Evolutionary conservation across 2,329 filamentous ascomycete genomes (phyloP), one percentile per base, ranked within the genome.

Genomic region (Tolypocladium amazonense): DNA sequence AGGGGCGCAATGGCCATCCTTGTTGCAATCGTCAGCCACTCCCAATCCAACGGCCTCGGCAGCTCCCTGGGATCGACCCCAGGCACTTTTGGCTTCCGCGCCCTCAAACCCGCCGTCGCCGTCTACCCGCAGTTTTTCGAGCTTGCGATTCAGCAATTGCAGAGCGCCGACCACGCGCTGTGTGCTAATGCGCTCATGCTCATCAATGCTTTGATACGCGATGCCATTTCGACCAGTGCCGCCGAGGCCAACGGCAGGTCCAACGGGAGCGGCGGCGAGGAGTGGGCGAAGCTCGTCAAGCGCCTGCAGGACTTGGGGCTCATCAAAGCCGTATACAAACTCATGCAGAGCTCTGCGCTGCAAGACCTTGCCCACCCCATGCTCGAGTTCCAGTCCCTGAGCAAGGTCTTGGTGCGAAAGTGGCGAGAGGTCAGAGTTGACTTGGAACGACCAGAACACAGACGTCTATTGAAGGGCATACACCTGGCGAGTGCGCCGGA

Each of bases 241-340:
- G 83, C 87, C 61, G 62, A 66, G 53, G 60, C 64, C 9, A 62
- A 61, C 18, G 66, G 69, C 58, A 69, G 72, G 27, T 64, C 64
- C 7, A 66, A 69, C 37, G 69, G 68, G 12, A 62, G 64, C 4
- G 66, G 67, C 39, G 68, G 71, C 18, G 86, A 90, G 62, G 93
- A 97, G 68, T 97, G 94, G 92, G 90, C 92, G 56, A 94, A 90
- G 68, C 95, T 97, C 68, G 92, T 99, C 73, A 96, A 96, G 77
- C 83, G 87, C 64, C 75, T 99, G 65, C 94, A 97, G 73, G 93
- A 97, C 74, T 76, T 97, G 37, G 94, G 93, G 0, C 85, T 97
- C 45, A 96, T 97, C 65, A 90, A 91, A 72, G 90, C 91, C 12
- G 93, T 96, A 18, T 97, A 92, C 73, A 85, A 85, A 64, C 83